A percentile compares a stretch with the other conserved stretches of the same genome.
These are phyloP conservation scores for Hypoxylon sp. DNA, from an alignment of 2,329 filamentous ascomycete genomes.

Conservation along the genomic window DNA sequence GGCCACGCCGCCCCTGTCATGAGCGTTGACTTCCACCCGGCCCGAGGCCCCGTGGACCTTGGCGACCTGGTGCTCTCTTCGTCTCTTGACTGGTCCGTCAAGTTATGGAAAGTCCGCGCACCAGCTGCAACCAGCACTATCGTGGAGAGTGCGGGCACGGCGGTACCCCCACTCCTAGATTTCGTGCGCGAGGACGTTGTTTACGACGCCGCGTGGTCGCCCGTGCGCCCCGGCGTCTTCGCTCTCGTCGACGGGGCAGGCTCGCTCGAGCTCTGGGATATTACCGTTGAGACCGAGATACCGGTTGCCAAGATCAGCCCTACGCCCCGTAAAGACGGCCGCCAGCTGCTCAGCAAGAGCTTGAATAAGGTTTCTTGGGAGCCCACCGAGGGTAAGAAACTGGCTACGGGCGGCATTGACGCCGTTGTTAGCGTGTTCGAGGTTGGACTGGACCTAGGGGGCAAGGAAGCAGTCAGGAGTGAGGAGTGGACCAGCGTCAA, in stretches of 20 bases:
- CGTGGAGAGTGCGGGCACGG: conserved; percentile 60
- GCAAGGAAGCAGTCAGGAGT: conserved; percentile 82
- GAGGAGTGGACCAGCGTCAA: conserved; percentile 97
- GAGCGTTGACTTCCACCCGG: conserved; percentile 95
- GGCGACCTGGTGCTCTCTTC: conserved; percentile 94
- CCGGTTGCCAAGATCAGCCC: conserved; percentile 86
- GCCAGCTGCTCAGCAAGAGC: conserved; percentile 82
- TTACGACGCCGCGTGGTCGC: conserved; percentile 96
- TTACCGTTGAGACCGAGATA: conserved; percentile 92
- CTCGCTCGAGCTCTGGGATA: conserved; percentile 93
- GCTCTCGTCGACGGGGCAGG: conserved; percentile 94
- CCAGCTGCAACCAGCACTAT: conserved; percentile 78
- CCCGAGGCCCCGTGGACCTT: conserved; percentile 90
- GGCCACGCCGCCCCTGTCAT: conserved; percentile 96
- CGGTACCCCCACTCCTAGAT: conserved; percentile 83
- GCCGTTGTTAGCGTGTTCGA: conserved; percentile 94
- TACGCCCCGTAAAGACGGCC: conserved; percentile 71
- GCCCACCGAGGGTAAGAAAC: conserved; percentile 83
- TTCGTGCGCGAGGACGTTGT: conserved; percentile 96
- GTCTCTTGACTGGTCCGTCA: conserved; percentile 96
- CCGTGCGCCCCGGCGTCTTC: conserved; percentile 93
- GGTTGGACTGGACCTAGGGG: conserved; percentile 84
- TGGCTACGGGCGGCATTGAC: conserved; percentile 93
- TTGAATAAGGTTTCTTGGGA: conserved; percentile 98
- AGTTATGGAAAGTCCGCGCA: conserved; percentile 93